Evolutionary conservation across 495 filamentous ascomycete genomes (phyloP), one percentile per base, ranked within the genome.

Genomic region (Annulohypoxylon stygium): DNA sequence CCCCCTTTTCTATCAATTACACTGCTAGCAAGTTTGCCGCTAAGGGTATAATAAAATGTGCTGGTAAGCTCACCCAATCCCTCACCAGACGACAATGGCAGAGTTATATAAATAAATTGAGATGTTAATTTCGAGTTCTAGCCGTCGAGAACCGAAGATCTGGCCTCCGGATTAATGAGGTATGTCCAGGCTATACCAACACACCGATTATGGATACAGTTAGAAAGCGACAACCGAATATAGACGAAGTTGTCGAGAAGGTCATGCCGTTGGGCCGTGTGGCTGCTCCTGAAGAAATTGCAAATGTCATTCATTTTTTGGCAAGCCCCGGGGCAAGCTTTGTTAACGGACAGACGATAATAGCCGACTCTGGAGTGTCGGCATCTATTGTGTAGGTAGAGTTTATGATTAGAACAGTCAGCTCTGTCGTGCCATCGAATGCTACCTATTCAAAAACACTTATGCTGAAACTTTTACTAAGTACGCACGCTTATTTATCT

Each of bases 1-100:
- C 79, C 0, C 74, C 82, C 0, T 76, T 81, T 1, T 75, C 80
- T 0, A 74, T 80, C 33, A 78, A 78, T 0, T 88, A 87, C 60
- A 81, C 78, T 0, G 80, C 85, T 2, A 81, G 83, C 5, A 89
- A 89, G 61, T 85, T 86, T 57, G 85, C 84, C 2, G 78, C 84
- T 1, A 36, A 83, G 0, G 84, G 83, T 0, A 81, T 88, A 61
- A 84, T 85, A 57, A 82, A 83, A 51, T 81, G 79, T 16, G 82
- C 79, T 37, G 78, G 81, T 84, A 34, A 41, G 61, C 20, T 30
- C 6, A 20, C 4, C n/a, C 14, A 9, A 3, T 12, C n/a, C 5
- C 3, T 16, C 12, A 23, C 41, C 5, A 16, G 10, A 11, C 4
- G 41, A 45, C 41, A 16, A 45, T 3, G 2, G 14, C 7, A 45